phyloP scores from a whole-genome alignment of 2,329 filamentous ascomycete genomes.

The Iodosphaeria phyllophila region DNA sequence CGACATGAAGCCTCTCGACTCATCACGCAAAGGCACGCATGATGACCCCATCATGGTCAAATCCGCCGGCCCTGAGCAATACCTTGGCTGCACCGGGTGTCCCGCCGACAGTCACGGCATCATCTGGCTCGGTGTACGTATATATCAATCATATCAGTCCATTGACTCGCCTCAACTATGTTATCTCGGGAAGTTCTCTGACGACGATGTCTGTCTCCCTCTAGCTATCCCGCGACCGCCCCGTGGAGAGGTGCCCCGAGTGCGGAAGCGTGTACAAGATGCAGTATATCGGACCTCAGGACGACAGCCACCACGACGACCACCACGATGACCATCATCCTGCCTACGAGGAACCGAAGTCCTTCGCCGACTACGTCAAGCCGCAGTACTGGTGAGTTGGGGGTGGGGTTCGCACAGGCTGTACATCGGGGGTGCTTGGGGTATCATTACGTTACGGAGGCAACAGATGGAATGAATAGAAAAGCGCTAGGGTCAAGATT shows the following conservation, averaged over 20 bases:
- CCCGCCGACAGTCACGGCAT: slow-evolving; percentile 85
- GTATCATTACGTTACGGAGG: too few species aligned
- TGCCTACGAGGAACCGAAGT: slow-evolving; percentile 75
- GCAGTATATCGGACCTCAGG: slow-evolving; percentile 77
- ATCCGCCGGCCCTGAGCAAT: slow-evolving; percentile 90
- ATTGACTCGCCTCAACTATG: neutral
- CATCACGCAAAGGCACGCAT: slow-evolving; percentile 78
- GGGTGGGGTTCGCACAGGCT: too few species aligned
- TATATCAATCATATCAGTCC: neutral
- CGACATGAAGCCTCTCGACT: slow-evolving; percentile 92
- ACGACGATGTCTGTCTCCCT: slow-evolving; percentile 3
- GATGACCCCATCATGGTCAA: slow-evolving; percentile 80
- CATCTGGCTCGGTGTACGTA: slow-evolving; percentile 72
- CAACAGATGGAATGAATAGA: too few species aligned
- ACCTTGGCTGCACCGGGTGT: slow-evolving; percentile 84
- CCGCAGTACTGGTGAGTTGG: slow-evolving; percentile 69
- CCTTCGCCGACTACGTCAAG: slow-evolving; percentile 89
- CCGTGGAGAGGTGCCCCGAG: slow-evolving; percentile 87
- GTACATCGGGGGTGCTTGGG: too few species aligned
- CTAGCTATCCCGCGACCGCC: slow-evolving; percentile 73
- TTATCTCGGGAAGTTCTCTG: slow-evolving; percentile 1
- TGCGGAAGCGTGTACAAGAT: slow-evolving; percentile 96
- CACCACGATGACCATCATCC: slow-evolving; percentile 38
- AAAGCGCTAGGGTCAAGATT: too few species aligned
- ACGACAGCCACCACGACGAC: slow-evolving; percentile 46